These are phyloP conservation scores for Phyllosticta paracitricarpa DNA, from an alignment of 2,329 filamentous ascomycete genomes.

Conservation along the genomic window DNA sequence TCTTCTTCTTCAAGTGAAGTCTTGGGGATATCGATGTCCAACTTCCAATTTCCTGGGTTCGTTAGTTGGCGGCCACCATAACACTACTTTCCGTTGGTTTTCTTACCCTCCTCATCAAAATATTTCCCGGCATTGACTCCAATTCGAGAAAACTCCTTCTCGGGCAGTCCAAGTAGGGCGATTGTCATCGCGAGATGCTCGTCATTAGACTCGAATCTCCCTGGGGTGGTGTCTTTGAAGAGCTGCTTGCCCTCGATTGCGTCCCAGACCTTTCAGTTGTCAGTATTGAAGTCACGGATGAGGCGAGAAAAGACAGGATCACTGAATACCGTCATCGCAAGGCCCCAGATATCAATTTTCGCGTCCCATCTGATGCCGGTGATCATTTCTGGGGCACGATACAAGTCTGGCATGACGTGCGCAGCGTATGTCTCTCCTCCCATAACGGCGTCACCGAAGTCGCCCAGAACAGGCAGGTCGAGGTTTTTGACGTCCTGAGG, in stretches of 20 bases:
- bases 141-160: not conserved
- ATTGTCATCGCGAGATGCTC: not conserved
- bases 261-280: not conserved
- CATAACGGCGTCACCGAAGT: not conserved
- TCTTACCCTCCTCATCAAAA: not conserved
- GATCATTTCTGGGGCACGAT: not conserved
- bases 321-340: not conserved
- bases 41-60: not conserved
- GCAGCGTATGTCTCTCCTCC: not conserved
- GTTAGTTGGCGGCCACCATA: no score
- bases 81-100: no score
- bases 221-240: not conserved
- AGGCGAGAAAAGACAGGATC: no score
- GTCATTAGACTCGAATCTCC: not conserved
- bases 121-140: not conserved
- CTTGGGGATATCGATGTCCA: not conserved
- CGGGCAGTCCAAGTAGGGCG: not conserved
- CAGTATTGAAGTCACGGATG: no score
- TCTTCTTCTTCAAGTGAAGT: not conserved
- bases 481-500: not conserved
- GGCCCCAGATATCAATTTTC: not conserved
- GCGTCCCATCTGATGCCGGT: not conserved
- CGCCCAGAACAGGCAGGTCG: not conserved
- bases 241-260: not conserved
- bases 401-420: not conserved